Conservation (phyloP, 768 basidiomycete genomes). For the Tricholoma saponaceum region DNA sequence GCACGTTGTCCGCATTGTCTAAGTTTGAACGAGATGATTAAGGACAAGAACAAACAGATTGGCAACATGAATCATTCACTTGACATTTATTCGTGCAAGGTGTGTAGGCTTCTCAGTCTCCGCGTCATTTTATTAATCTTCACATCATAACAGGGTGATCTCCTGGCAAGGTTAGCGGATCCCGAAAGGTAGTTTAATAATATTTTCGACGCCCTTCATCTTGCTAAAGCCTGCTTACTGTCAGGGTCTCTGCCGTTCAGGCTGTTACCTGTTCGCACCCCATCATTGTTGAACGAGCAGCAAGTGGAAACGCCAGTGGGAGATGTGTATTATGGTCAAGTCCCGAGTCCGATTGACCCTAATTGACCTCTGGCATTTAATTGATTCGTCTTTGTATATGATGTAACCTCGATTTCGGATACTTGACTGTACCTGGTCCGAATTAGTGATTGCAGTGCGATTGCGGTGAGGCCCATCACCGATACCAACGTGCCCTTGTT, state of each 20-base stretch:
- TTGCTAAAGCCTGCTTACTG: background rate
- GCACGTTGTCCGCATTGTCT: constrained; percentile 34
- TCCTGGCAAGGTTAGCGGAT: constrained; percentile 61
- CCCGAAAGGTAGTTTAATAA: constrained; percentile 38
- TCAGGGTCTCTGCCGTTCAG: constrained; percentile 76
- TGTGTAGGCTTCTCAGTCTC: constrained; percentile 17
- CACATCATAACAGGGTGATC: constrained; percentile 56
- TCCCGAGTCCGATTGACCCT: constrained; percentile 28
- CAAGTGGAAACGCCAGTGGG: constrained; percentile 75
- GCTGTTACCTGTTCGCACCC: constrained; percentile 92
- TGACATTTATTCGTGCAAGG: constrained; percentile 72
- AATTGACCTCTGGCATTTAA: background rate
- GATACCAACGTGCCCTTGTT: background rate
- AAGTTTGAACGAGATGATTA: background rate
- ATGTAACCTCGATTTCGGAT: too few species aligned
- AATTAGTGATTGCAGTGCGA: background rate
- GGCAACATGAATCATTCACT: constrained; percentile 78
- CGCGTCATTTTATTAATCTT: constrained; percentile 2
- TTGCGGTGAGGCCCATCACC: background rate
- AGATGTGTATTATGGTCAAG: constrained; percentile 78
- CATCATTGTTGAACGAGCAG: constrained; percentile 65
- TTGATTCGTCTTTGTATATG: background rate
- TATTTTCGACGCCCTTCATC: background rate
- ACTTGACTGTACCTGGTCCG: background rate
- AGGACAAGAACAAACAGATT: constrained; percentile 37